Evolutionary conservation across 2,329 filamentous ascomycete genomes (phyloP), one percentile per base, ranked within the genome.

Genomic region (Escovopsis sp.): DNA sequence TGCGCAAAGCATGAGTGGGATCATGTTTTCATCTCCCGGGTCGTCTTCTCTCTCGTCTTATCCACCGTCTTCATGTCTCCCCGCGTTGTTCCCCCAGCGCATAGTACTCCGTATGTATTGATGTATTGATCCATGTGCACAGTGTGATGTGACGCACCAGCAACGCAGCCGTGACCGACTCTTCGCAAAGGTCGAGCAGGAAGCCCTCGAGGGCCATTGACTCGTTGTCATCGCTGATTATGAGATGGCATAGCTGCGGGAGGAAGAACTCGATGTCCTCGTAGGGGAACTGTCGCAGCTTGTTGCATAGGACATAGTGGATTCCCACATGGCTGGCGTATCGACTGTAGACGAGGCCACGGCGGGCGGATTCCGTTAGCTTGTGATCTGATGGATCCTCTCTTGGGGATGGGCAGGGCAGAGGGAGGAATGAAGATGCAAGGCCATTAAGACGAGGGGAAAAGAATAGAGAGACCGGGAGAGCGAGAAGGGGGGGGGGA

Each of bases 181-280:
- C 84, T 61, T 91, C 82, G 63, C 85, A 91, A 45, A 91, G 65
- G 60, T 91, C 84, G 55, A 89, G 67, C 53, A 91, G 72, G 58
- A 89, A 91, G 65, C 91, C 84, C 64, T 91, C 85, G 61, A 91
- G 63, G 39, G 85, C 84, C 83, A 91, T 88, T 51, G 84, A 89
- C 68, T 91, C 85, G 63, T 89, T 91, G 68, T 89, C 79, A 60
- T 89, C 76, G 62, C 82, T 88, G 56, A 91, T 83, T 64, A 88
- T 79, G 48, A 91, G 77, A 65, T 91, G 85, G 60, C 84, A 91
- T 68, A 91, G 68, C 68, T 86, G 82, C 47, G 84, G 84, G 39
- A 91, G 73, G 69, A 89, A 91, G 77, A 91, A 91, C 64, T 91
- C 85, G 59, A 91, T 88, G 64, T 91, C 84, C 68, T 87, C 82